These are phyloP conservation scores for Acanthamoeba polyphaga DNA, from an alignment of 208 protist species.

Conservation along the genomic window DNA sequence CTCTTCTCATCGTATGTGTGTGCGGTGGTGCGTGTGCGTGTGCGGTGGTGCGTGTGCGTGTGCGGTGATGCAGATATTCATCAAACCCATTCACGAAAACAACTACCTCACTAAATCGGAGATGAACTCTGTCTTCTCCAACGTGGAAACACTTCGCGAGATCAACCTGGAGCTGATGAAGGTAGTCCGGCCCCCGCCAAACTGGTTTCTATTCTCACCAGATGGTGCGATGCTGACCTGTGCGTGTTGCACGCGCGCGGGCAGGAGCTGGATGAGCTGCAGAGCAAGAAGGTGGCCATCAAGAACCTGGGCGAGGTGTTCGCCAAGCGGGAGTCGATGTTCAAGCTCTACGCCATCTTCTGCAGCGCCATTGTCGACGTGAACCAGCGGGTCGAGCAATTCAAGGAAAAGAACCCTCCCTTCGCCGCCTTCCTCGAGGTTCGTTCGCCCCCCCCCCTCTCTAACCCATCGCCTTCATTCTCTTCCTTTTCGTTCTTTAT, in stretches of 20 bases:
- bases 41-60: background rate
- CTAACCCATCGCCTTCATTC: no score
- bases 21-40: background rate
- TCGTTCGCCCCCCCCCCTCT: background rate
- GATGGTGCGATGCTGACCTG: no score
- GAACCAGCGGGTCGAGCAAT: constrained; percentile 32
- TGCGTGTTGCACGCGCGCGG: no score
- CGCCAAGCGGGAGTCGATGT: background rate
- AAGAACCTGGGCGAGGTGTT: constrained; percentile 16
- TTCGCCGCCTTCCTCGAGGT: constrained; percentile 19
- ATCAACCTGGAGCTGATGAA: constrained; percentile 6
- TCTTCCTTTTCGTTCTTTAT: no score
- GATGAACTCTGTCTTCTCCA: constrained; percentile 35
- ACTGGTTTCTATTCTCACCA: background rate
- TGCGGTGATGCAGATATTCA: background rate
- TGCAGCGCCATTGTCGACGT: constrained; percentile 28
- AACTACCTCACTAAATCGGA: constrained; percentile 22
- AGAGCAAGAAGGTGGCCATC: constrained; percentile 21
- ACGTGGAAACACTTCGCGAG: background rate
- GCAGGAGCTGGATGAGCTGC: constrained; percentile 18
- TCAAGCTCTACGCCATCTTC: constrained; percentile 53
- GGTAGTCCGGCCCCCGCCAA: background rate
- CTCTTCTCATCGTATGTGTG: background rate
- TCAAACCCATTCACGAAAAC: constrained; percentile 15
- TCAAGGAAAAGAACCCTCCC: constrained; percentile 23